A percentile compares a stretch with the other conserved stretches of the same genome.
Conservation (phyloP, 495 filamentous ascomycete species). For the Aspergillus sclerotiicarbonarius region DNA sequence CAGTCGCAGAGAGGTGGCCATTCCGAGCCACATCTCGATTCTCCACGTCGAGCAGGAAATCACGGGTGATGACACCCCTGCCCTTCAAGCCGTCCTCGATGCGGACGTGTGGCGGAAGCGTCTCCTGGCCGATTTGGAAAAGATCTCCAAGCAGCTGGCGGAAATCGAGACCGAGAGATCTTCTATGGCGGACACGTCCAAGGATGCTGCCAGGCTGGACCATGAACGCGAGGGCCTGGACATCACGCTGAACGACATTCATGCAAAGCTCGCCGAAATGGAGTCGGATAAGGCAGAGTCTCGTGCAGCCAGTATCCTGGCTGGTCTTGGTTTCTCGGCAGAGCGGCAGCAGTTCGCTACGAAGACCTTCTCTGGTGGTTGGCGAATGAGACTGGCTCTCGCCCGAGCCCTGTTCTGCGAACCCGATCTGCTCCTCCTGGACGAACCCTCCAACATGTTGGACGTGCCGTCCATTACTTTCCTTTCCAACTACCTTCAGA, state of each 20-base stretch:
- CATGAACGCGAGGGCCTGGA: conserved; percentile 87
- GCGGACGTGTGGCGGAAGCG: conserved; percentile 99
- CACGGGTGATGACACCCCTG: conserved; percentile 91
- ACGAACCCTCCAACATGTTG: conserved; percentile 99
- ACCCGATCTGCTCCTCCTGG: conserved; percentile 91
- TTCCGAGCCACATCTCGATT: conserved; percentile 97
- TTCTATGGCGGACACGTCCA: conserved; percentile 80
- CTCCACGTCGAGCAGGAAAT: conserved; percentile 99
- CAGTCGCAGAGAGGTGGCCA: conserved; percentile 87
- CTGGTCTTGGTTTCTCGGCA: conserved; percentile 92
- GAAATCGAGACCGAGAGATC: conserved; percentile 77
- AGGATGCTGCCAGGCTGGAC: conserved; percentile 79
- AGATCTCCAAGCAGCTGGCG: conserved; percentile 76
- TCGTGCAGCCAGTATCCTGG: conserved; percentile 90
- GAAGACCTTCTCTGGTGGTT: conserved; percentile 98
- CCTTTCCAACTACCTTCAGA: conserved; percentile 92
- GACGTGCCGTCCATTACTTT: conserved; percentile 99
- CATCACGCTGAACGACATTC: conserved; percentile 82
- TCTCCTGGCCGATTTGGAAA: conserved; percentile 86
- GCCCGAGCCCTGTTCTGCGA: conserved; percentile 98
- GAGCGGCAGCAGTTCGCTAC: conserved; percentile 92
- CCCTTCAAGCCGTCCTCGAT: conserved; percentile 92
- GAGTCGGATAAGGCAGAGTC: conserved; percentile 98
- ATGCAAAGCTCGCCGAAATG: conserved; percentile 94
- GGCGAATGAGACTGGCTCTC: conserved; percentile 96